A percentile compares a stretch with the other conserved stretches of the same genome.
These are phyloP conservation scores for Trichaptum fuscoviolaceum DNA, from an alignment of 768 basidiomycete species.

Conservation along the genomic window DNA sequence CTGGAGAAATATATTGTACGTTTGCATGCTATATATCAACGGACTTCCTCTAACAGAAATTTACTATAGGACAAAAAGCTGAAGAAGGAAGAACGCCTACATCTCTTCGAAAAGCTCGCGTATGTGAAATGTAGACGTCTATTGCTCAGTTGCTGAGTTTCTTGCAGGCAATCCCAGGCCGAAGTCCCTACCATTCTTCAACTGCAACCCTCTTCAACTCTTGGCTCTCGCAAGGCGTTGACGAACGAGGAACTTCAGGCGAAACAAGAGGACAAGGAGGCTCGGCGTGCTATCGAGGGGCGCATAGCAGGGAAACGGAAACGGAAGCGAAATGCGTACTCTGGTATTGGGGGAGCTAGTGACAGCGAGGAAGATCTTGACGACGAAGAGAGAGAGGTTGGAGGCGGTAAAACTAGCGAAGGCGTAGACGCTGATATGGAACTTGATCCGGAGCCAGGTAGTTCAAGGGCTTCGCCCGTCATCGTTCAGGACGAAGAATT, in stretches of 20 bases:
- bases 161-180: constrained; percentile 68
- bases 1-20: constrained; percentile 90
- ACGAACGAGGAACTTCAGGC: constrained; percentile 60
- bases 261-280: constrained; percentile 52
- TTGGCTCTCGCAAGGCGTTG: constrained; percentile 65
- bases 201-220: constrained; percentile 75
- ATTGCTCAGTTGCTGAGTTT: constrained; percentile 19
- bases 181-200: constrained; percentile 50
- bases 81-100: constrained; percentile 78
- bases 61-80: constrained; percentile 78
- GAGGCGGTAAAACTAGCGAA: constrained; percentile 11
- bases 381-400: constrained; percentile 19
- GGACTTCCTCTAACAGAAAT: constrained; percentile 9
- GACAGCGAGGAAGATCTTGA: constrained; percentile 31
- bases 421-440: constrained; percentile 19
- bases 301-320: constrained; percentile 41
- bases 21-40: constrained; percentile 5
- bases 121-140: constrained; percentile 32
- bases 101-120: constrained; percentile 79
- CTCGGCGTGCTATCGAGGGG: constrained; percentile 48
- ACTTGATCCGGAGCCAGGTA: constrained; percentile 15
- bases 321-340: constrained; percentile 30
- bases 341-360: constrained; percentile 14
- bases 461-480: constrained; percentile 15
- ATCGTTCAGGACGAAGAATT: constrained; percentile 5